These are phyloP conservation scores for Lanzia echinophila DNA, from an alignment of 2,329 filamentous ascomycete genomes.

Conservation along the genomic window DNA sequence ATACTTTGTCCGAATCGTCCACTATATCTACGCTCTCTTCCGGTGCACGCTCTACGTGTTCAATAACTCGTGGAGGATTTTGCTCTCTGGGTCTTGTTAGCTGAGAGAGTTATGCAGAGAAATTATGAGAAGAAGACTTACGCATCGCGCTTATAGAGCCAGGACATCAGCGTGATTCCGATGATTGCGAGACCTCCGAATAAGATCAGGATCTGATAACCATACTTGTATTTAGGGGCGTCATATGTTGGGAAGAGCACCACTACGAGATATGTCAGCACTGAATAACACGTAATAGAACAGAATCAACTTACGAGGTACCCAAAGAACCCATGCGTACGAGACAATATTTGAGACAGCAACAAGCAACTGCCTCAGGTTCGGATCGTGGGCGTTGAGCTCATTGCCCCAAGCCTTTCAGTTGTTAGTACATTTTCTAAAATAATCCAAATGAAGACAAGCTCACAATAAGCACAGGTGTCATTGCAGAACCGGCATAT, in stretches of 20 bases:
- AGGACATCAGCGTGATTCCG: not conserved
- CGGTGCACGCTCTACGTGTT: no score
- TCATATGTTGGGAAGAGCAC: constrained; percentile 32
- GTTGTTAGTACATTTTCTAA: not conserved
- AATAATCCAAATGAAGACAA: not conserved
- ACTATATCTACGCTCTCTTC: no score
- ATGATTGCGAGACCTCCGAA: constrained; percentile 29
- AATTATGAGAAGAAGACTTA: not conserved
- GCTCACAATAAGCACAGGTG: not conserved
- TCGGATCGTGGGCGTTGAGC: not conserved
- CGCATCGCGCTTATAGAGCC: not conserved
- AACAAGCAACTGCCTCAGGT: not conserved
- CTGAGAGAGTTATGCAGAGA: not conserved
- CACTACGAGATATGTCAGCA: constrained; percentile 12
- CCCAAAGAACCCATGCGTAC: constrained; percentile 1
- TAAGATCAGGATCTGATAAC: constrained; percentile 31
- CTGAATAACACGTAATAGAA: not conserved
- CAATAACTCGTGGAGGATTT: no score
- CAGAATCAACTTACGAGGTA: not conserved
- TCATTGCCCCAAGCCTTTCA: not conserved
- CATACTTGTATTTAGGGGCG: constrained; percentile 32
- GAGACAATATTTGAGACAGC: not conserved
- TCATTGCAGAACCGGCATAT: not conserved
- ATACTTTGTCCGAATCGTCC: no score
- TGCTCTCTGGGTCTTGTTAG: no score